phyloP scores from a whole-genome alignment of 2,329 filamentous ascomycete species.

The Remersonia thermophila region DNA sequence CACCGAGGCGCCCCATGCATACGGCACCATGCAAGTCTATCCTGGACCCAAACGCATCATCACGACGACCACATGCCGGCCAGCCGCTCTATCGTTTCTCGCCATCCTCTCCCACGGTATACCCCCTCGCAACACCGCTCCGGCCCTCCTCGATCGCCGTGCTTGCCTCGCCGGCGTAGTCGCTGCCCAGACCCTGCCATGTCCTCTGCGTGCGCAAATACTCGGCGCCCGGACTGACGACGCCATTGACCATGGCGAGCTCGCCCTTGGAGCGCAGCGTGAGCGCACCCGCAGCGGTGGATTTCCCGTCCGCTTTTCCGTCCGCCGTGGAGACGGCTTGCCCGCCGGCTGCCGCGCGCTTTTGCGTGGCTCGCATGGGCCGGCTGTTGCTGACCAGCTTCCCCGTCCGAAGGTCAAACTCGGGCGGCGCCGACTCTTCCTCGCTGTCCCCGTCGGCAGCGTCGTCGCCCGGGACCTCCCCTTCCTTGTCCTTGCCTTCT shows the following conservation, averaged over 20 bases:
- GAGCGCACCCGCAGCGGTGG: conserved; percentile 31
- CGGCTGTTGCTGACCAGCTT: conserved; percentile 67
- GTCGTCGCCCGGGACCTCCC: conserved; percentile 20
- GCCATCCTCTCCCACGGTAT: conserved; percentile 49
- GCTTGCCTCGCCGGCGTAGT: conserved; percentile 54
- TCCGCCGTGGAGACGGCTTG: neutral
- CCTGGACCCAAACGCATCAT: too few relatives aligned
- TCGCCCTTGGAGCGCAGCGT: conserved; percentile 48
- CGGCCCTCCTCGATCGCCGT: conserved; percentile 73
- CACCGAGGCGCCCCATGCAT: too few relatives aligned
- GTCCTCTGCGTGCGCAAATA: conserved; percentile 71
- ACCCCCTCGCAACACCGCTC: conserved; percentile 79
- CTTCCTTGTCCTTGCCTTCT: conserved; percentile 12
- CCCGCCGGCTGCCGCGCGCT: conserved; percentile 12
- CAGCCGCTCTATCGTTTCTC: conserved; percentile 12
- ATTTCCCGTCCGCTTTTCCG: conserved; percentile 4
- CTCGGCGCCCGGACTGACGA: conserved; percentile 84
- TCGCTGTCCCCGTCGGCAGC: conserved; percentile 38
- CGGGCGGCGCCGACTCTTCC: conserved; percentile 67
- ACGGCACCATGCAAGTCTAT: too few relatives aligned
- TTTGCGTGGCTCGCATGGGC: conserved; percentile 47
- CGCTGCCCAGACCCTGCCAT: conserved; percentile 84
- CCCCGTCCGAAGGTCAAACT: conserved; percentile 86
- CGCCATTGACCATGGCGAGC: conserved; percentile 68
- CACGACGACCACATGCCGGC: too few relatives aligned